Base-by-base conservation (phyloP, 1,139 yeast species). In the Entelexis paramagnoliae region DNA sequence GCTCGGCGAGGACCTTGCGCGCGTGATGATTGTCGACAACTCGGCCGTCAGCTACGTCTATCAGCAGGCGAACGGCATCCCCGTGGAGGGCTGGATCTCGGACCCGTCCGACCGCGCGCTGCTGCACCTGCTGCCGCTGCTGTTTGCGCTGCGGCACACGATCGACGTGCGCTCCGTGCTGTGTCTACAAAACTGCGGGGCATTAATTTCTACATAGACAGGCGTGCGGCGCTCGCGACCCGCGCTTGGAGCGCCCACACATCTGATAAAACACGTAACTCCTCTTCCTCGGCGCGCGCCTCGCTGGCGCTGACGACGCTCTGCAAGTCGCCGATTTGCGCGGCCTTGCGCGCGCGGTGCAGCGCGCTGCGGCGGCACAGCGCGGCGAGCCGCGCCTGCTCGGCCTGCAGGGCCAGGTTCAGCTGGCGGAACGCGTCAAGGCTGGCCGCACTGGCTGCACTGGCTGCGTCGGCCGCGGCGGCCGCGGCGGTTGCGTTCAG, bases 51-150 rank as follows among this genome's bases (percentile, higher is more conserved):
- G 94, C 63, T 91, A 86, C 66, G 82, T 88, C 13, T 69, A 79
- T 64, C 91, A 91, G 64, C 86, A 81, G 57, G 80, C 81, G 60
- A 91, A 91, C 64, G 98, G 96, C 0, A 81, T 91, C 35, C 81
- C 83, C 70, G 87, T 91, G 20, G 96, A 89, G 67, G 97, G 98
- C 43, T 91, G 98, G 98, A 87, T 91, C 57, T 87, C 86, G 63
- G 98, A 91, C 67, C 95, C 94, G 20, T 78, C 82, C 44, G 98
- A 91, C 64, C 74, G 81, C 26, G 95, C 87, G 62, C 71, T 91
- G 53, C 70, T 91, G 65, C 81, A 86, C 61, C 69, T 91, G 50
- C 68, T 91, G 48, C 97, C 98, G 1, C 70, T 91, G 64, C 71
- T 91, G 51, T 80, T 83, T 61, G 84, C 95, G 33, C 69, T 91